A percentile compares a stretch with the other conserved stretches of the same genome.
These are phyloP conservation scores for Candolleomyces eurysporus DNA, from an alignment of 768 basidiomycete genomes.

Conservation along the genomic window DNA sequence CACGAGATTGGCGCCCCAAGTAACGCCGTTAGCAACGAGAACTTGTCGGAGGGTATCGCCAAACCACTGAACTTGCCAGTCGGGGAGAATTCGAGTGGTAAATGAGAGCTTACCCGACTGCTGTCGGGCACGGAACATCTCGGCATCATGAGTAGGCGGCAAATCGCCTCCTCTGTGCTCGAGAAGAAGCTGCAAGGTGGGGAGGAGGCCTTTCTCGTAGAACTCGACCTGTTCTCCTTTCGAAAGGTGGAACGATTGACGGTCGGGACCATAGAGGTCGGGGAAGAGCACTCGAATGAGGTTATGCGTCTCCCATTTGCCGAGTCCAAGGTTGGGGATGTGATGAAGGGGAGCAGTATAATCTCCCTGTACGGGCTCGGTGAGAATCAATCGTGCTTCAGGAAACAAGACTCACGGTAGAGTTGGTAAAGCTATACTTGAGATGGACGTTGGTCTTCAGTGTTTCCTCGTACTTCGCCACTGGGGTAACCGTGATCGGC, in stretches of 20 bases:
- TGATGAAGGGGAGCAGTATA: not conserved
- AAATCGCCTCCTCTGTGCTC: not conserved
- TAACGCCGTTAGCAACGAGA: not conserved
- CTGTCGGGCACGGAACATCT: not conserved
- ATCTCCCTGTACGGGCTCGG: not conserved
- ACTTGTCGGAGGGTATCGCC: not conserved
- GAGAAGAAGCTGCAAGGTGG: not conserved
- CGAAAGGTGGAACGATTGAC: not conserved
- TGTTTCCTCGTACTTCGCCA: not conserved
- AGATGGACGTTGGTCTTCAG: not conserved
- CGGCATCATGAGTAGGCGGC: not conserved
- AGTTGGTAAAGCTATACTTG: not conserved
- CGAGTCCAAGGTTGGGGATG: not conserved
- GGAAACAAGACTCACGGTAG: not conserved
- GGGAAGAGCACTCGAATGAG: not conserved
- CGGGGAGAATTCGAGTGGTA: not conserved
- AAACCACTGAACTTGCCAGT: not conserved
- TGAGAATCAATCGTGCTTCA: not conserved
- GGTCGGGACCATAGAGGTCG: not conserved
- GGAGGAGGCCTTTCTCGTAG: not conserved
- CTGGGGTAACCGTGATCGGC: not conserved
- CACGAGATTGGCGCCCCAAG: constrained; percentile 5
- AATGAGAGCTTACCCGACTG: not conserved
- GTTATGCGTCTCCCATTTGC: not conserved
- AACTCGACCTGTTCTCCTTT: not conserved